Evolutionary conservation across 1,284 basidiomycete genomes (phyloP).

Genomic region (Ceratobasidium sp.): DNA sequence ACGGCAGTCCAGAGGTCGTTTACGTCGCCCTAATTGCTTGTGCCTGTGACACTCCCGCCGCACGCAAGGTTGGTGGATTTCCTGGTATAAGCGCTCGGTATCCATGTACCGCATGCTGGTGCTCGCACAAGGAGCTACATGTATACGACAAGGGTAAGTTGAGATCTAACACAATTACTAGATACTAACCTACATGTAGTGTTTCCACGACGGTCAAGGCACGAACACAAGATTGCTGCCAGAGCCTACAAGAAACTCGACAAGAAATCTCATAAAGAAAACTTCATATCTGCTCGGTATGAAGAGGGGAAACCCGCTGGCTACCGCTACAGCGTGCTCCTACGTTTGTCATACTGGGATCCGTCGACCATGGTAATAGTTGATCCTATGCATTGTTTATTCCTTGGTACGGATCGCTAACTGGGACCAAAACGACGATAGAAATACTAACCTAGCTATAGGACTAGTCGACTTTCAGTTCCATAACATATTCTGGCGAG

Average conservation of each 20-base stretch:
- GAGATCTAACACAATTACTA: neutral
- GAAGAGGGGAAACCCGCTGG: slow-evolving; percentile 24
- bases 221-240: neutral
- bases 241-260: neutral
- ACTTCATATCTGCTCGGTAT: neutral
- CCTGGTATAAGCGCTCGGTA: neutral
- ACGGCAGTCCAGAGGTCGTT: neutral
- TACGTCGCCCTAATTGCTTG: neutral
- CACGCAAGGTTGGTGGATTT: slow-evolving; percentile 20
- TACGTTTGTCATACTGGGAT: slow-evolving; percentile 49
- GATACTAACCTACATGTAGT: too few species aligned
- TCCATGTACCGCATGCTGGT: slow-evolving; percentile 26
- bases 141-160: neutral
- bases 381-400: slow-evolving; percentile 50
- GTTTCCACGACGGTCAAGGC: too few species aligned
- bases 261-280: neutral
- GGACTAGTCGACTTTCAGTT: slow-evolving; percentile 19
- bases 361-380: slow-evolving; percentile 46
- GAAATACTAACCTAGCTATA: too few species aligned
- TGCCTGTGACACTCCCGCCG: slow-evolving; percentile 9
- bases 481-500: slow-evolving; percentile 37
- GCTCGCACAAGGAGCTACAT: neutral
- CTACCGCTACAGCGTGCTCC: slow-evolving; percentile 33
- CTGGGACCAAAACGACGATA: too few species aligned
- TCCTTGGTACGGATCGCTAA: too few species aligned